phyloP scores from a whole-genome alignment of 768 basidiomycete species.

The Dioszegia hungarica region DNA sequence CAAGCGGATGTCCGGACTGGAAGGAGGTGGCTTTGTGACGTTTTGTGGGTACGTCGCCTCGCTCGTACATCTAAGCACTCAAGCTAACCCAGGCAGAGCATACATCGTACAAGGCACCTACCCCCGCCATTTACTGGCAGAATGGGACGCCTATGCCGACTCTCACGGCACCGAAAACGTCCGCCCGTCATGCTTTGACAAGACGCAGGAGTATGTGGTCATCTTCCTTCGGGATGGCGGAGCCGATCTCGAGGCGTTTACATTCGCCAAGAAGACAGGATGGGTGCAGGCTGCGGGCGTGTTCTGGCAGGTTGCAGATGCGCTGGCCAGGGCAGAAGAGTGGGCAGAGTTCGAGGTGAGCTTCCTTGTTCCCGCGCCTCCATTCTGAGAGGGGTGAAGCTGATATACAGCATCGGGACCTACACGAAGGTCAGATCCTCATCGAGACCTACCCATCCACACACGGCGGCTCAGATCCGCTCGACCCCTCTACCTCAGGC shows the following conservation, averaged over 20 bases:
- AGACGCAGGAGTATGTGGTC: conserved; percentile 78
- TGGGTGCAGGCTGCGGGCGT: conserved; percentile 86
- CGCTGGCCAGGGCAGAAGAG: conserved; percentile 73
- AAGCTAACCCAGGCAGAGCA: conserved; percentile 54
- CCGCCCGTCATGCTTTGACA: conserved; percentile 57
- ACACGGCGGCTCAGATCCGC: conserved; percentile 1
- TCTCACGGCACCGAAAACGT: conserved; percentile 75
- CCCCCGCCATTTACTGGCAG: conserved; percentile 66
- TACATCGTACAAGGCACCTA: conserved; percentile 84
- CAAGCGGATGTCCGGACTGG: conserved; percentile 59
- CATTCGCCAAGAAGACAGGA: conserved; percentile 55
- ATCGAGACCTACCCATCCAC: conserved; percentile 53
- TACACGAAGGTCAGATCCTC: conserved; percentile 97
- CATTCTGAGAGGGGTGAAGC: neutral
- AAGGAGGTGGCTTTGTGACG: conserved; percentile 69
- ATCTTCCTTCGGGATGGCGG: conserved; percentile 88
- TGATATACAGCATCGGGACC: conserved; percentile 79
- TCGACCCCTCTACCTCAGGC: conserved; percentile 53
- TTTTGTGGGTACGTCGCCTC: conserved; percentile 54
- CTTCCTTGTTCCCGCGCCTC: neutral
- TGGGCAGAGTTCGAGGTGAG: conserved; percentile 80
- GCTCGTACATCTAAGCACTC: too few species aligned
- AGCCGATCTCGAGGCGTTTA: conserved; percentile 79
- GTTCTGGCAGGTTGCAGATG: conserved; percentile 81
- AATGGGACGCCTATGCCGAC: conserved; percentile 81